phyloP scores from a whole-genome alignment of 805 yeast species.

The Millerozyma acaciae region DNA sequence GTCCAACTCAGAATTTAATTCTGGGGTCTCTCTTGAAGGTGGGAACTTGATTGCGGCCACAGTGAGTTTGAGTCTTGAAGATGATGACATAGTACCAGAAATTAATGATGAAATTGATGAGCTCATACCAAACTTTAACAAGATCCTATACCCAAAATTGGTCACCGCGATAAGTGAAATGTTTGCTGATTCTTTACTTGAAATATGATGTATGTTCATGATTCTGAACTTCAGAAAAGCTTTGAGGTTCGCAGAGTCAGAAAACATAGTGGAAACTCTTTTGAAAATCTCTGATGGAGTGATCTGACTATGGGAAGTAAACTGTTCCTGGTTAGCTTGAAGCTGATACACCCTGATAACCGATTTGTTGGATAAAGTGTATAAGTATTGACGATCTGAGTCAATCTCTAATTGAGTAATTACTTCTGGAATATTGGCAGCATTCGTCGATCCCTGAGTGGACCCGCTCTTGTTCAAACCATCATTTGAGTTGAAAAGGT shows the following conservation, averaged over 20 bases:
- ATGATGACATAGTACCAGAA: conserved; percentile 16
- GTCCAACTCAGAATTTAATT: conserved; percentile 38
- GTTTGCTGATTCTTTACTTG: conserved; percentile 61
- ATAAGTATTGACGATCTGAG: conserved; percentile 69
- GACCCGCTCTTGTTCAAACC: conserved; percentile 7
- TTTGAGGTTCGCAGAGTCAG: conserved; percentile 54
- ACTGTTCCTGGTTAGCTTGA: conserved; percentile 38
- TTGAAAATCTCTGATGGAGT: conserved; percentile 45
- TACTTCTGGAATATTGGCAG: conserved; percentile 44
- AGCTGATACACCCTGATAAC: conserved; percentile 76
- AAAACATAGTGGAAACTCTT: conserved; percentile 47
- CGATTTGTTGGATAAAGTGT: conserved; percentile 78
- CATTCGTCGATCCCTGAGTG: conserved; percentile 7
- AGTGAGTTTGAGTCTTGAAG: conserved; percentile 30
- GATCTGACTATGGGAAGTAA: conserved; percentile 32
- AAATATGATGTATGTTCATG: conserved; percentile 58
- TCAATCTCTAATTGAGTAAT: conserved; percentile 69
- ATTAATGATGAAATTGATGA: conserved; percentile 22
- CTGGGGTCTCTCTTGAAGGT: conserved; percentile 50
- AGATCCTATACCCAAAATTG: conserved; percentile 77
- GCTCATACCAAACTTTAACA: conserved; percentile 47
- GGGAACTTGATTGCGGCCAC: conserved; percentile 56
- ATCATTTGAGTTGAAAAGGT: conserved; percentile 20
- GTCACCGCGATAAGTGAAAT: conserved; percentile 77
- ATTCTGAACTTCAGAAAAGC: conserved; percentile 49